These are phyloP conservation scores for Sarcomyxa edulis DNA, from an alignment of 768 basidiomycete genomes.

Conservation along the genomic window DNA sequence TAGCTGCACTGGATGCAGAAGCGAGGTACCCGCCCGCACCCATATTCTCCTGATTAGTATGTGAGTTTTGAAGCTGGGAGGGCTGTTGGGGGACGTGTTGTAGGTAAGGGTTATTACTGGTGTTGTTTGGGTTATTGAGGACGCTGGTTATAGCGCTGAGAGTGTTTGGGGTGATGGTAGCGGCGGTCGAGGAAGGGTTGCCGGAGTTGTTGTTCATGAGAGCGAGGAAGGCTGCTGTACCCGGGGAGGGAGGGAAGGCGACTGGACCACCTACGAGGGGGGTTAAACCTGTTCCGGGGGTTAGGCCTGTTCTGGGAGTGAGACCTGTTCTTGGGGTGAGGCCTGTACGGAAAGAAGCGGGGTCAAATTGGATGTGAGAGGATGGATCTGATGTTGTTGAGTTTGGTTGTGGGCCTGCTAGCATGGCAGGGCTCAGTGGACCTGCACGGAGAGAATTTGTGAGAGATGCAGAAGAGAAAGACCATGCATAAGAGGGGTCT, in stretches of 20 bases:
- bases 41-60: slow-evolving; percentile 32
- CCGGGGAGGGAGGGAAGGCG: slow-evolving; percentile 71
- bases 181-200: slow-evolving; percentile 28
- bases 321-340: slow-evolving; percentile 85
- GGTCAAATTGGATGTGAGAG: slow-evolving; percentile 56
- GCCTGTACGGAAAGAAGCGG: slow-evolving; percentile 72
- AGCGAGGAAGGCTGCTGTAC: slow-evolving; percentile 88
- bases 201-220: slow-evolving; percentile 69
- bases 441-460: slow-evolving; percentile 84
- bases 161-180: slow-evolving; percentile 68
- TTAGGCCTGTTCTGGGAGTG: slow-evolving; percentile 80
- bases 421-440: slow-evolving; percentile 94
- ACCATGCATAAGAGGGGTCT: slow-evolving; percentile 65
- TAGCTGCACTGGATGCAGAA: slow-evolving; percentile 53
- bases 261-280: slow-evolving; percentile 72
- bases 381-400: too few species aligned
- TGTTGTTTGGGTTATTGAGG: slow-evolving; percentile 46
- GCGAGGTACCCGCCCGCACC: slow-evolving; percentile 25
- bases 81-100: slow-evolving; percentile 32
- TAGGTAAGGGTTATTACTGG: slow-evolving; percentile 31
- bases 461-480: slow-evolving; percentile 47
- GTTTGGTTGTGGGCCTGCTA: slow-evolving; percentile 72
- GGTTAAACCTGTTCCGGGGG: slow-evolving; percentile 71
- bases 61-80: slow-evolving; percentile 48
- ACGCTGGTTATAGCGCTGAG: slow-evolving; percentile 79